Conservation (phyloP, 441 rosid genomes). For the Croton setiger region DNA sequence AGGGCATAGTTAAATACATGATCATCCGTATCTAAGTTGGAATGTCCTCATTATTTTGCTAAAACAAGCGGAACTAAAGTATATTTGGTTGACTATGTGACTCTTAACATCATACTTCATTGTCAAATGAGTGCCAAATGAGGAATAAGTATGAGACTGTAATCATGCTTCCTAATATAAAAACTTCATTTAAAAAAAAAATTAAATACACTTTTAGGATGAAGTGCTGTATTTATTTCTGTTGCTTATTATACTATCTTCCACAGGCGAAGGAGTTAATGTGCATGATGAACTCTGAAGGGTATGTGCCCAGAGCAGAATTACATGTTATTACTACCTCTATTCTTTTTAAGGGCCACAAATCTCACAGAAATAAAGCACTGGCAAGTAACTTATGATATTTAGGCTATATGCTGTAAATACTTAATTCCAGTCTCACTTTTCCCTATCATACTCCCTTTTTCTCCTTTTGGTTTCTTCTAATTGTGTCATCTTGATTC, state of each 20-base stretch:
- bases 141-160: neutral
- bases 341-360: neutral
- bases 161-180: neutral
- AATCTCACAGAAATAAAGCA: neutral
- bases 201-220: neutral
- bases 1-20: neutral
- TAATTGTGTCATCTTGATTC: neutral
- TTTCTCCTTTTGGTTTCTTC: neutral
- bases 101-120: neutral
- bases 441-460: neutral
- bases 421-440: neutral
- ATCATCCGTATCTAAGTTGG: neutral
- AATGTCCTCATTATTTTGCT: neutral
- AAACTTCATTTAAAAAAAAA: neutral
- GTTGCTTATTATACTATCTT: slow-evolving; percentile 11
- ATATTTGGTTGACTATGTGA: neutral
- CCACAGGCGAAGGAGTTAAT: slow-evolving; percentile 28
- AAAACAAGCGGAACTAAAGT: neutral
- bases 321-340: neutral
- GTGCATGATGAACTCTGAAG: slow-evolving; percentile 49
- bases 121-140: neutral
- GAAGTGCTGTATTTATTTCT: neutral
- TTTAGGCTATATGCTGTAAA: slow-evolving; percentile 9
- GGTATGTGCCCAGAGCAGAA: slow-evolving; percentile 14
- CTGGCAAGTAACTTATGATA: neutral